A percentile compares a stretch with the other conserved stretches of the same genome.
Conservation (phyloP, 2,329 filamentous ascomycete species). For the Xylogone sp. region DNA sequence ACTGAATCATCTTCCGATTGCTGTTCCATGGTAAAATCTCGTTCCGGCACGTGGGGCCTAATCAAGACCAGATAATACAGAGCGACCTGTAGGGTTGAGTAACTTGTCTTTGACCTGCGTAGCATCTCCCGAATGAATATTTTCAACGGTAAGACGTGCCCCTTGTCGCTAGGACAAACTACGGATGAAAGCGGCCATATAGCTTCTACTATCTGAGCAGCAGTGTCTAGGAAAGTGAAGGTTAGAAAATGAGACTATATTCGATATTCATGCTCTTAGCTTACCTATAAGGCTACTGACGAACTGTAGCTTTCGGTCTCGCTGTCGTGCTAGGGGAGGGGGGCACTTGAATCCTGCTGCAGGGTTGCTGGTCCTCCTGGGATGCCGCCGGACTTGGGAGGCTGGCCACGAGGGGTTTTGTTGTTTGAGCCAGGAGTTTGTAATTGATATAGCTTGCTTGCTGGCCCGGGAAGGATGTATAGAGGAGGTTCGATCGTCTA, state of each 20-base stretch:
- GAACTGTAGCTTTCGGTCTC: constrained; percentile 85
- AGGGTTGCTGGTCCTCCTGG: constrained; percentile 50
- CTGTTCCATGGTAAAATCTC: constrained; percentile 81
- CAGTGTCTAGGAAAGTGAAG: constrained; percentile 67
- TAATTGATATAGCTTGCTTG: constrained; percentile 18
- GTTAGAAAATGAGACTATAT: constrained; percentile 22
- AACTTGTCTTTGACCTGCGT: constrained; percentile 86
- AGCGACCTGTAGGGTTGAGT: constrained; percentile 90
- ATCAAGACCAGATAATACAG: constrained; percentile 91
- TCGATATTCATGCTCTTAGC: constrained; percentile 37
- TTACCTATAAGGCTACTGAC: constrained; percentile 95
- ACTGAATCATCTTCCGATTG: constrained; percentile 62
- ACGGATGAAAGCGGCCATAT: constrained; percentile 89
- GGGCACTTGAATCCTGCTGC: constrained; percentile 55
- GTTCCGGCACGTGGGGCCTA: constrained; percentile 75
- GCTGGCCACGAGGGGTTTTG: constrained; percentile 42
- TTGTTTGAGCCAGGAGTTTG: constrained; percentile 15
- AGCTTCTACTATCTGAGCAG: constrained; percentile 88
- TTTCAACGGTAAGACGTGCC: constrained; percentile 74
- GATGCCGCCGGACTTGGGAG: constrained; percentile 58
- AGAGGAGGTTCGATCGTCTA: constrained; percentile 31
- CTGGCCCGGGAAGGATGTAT: constrained; percentile 18
- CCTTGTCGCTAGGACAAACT: constrained; percentile 66
- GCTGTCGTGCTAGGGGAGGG: constrained; percentile 74
- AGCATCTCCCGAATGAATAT: constrained; percentile 95